Evolutionary conservation across 2,329 filamentous ascomycete genomes (phyloP), one percentile per base, ranked within the genome.

Genomic region (Aspergillus sp.): DNA sequence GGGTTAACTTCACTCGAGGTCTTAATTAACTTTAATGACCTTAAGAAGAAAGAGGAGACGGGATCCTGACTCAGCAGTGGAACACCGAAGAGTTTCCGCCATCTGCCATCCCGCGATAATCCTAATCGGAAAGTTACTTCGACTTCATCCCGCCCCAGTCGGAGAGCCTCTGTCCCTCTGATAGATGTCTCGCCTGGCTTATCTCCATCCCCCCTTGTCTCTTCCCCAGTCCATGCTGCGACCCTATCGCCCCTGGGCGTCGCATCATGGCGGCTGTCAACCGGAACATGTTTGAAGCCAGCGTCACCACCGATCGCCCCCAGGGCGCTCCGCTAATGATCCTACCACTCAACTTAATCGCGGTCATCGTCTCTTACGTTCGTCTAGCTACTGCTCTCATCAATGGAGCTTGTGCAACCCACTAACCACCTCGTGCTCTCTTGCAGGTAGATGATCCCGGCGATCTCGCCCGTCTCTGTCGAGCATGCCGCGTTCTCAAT

Each of bases 401-500:
- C 5, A 4, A 25, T 32, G 10, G 7, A 3, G 28, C 15, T 21
- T 38, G 8, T 38, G 12, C 43, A 15, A 23, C 30, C 32, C 48
- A 15, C 43, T 63, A 30, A 62, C 47, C 12, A 39, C 49, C 9
- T 38, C n/a, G 15, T 57, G 51, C 41, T 19, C 41, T 55, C 64
- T 64, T 52, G 68, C 67, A 86, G 84, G 75, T 88, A 51, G 83
- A 87, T 63, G 79, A 87, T 75, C 77, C 80, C 47, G 82, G 74
- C 61, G 86, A 88, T 69, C 80, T 88, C 25, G 84, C 85, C 32
- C 80, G 84, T 61, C 72, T 87, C 56, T 87, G 85, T 63, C 80
- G 85, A 59, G 86, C 85, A 55, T 87, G 84, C 63, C 81, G 85
- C 13, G 79, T 88, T 43, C 80, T 88, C 66, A 85, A 87, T 66